phyloP scores from a whole-genome alignment of 179 eudicot genomes.

The Corrigiola litoralis region DNA sequence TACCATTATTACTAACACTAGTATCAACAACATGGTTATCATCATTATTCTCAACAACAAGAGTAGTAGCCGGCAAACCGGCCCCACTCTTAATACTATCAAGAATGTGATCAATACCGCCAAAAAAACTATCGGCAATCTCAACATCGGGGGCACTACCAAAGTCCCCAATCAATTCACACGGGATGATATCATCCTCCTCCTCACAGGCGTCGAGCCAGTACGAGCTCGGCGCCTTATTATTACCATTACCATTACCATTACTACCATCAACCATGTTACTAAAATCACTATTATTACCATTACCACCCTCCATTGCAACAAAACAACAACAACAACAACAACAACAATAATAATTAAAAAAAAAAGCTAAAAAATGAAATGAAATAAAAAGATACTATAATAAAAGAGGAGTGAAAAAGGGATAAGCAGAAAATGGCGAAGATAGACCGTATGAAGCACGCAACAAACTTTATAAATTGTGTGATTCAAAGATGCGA shows the following conservation, averaged over 20 bases:
- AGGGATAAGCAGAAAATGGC: conserved; percentile 27
- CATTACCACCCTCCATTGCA: conserved; percentile 7
- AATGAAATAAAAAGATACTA: background rate
- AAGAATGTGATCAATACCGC: conserved; percentile 66
- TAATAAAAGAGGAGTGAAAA: conserved; percentile 39
- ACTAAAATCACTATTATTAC: background rate
- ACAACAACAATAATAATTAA: background rate
- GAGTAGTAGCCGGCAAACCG: conserved; percentile 27
- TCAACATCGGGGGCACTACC: conserved; percentile 16
- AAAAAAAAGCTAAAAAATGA: background rate
- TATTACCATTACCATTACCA: background rate
- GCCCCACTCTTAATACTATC: conserved; percentile 56
- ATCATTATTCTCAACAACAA: background rate
- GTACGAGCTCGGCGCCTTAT: conserved; percentile 37
- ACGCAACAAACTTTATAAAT: conserved; percentile 47
- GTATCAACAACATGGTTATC: background rate
- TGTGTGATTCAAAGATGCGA: conserved; percentile 69
- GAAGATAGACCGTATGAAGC: conserved; percentile 96
- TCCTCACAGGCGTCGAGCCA: conserved; percentile 98
- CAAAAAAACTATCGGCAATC: conserved; percentile 42
- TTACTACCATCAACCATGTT: background rate
- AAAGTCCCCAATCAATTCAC: conserved; percentile 39
- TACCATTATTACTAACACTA: background rate
- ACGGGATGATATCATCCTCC: conserved; percentile 47
- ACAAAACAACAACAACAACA: conserved; percentile 13